Conservation (phyloP, 768 basidiomycete genomes). For the Hygrocybe punicea region DNA sequence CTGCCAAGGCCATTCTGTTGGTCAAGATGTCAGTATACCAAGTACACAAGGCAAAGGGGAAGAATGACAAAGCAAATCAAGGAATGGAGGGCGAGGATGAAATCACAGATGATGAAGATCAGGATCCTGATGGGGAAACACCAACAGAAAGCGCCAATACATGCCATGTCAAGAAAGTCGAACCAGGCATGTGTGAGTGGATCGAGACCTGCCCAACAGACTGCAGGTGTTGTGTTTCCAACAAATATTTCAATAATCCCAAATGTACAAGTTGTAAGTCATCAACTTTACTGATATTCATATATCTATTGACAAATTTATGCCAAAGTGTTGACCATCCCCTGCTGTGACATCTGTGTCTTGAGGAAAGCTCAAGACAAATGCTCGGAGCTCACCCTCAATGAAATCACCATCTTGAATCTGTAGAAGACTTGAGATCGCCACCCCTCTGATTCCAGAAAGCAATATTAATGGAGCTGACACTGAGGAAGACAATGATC, state of each 20-base stretch:
- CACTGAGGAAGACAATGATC: background rate
- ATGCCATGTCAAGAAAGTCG: conserved; percentile 32
- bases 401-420: background rate
- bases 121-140: background rate
- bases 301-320: background rate
- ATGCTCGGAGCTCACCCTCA: background rate
- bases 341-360: conserved; percentile 4
- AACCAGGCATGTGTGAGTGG: conserved; percentile 27
- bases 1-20: conserved; percentile 2
- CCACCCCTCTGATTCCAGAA: background rate
- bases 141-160: conserved; percentile 4
- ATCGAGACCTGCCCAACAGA: conserved; percentile 20
- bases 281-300: background rate
- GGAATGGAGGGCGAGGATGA: conserved; percentile 3
- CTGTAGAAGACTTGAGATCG: background rate
- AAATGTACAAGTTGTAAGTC: conserved; percentile 18
- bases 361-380: background rate
- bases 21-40: conserved; percentile 25
- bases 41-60: conserved; percentile 13
- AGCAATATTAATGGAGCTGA: background rate
- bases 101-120: conserved; percentile 5
- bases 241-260: conserved; percentile 35
- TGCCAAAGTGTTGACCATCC: background rate
- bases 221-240: conserved; percentile 26
- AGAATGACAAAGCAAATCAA: background rate